A percentile compares a stretch with the other conserved stretches of the same genome.
Conservation (phyloP, 2,329 filamentous ascomycete species). For the Aureobasidium pullulans region DNA sequence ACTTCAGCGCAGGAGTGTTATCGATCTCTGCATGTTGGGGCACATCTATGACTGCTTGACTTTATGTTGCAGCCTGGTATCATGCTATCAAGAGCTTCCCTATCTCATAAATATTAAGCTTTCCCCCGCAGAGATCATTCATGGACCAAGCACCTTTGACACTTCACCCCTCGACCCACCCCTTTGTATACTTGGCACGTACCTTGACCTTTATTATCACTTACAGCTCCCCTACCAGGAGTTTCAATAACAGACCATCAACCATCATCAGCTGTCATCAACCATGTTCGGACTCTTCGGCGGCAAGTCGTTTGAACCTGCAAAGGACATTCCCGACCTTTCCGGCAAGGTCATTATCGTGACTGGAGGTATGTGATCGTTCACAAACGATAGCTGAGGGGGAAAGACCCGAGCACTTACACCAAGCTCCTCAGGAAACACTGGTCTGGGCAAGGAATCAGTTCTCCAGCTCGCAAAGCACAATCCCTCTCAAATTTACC, state of each 20-base stretch:
- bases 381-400: background rate
- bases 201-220: background rate
- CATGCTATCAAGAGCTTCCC: background rate
- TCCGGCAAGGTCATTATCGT: conserved; percentile 36
- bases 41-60: background rate
- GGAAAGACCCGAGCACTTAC: background rate
- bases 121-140: background rate
- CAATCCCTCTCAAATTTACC: conserved; percentile 38
- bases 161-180: background rate
- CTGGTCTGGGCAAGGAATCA: conserved; percentile 41
- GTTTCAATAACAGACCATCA: background rate
- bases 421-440: conserved; percentile 29
- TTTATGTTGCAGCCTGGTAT: background rate
- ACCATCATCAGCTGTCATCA: background rate
- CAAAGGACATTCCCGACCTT: conserved; percentile 34
- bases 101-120: background rate
- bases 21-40: background rate
- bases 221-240: background rate
- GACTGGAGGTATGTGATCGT: conserved; percentile 29
- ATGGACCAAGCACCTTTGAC: background rate
- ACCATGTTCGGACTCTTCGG: conserved; percentile 12
- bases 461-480: conserved; percentile 38
- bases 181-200: background rate
- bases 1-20: no score
- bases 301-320: conserved; percentile 24